Evolutionary conservation across 2,329 filamentous ascomycete species (phyloP).

Genomic region (Bipolaris cookei): DNA sequence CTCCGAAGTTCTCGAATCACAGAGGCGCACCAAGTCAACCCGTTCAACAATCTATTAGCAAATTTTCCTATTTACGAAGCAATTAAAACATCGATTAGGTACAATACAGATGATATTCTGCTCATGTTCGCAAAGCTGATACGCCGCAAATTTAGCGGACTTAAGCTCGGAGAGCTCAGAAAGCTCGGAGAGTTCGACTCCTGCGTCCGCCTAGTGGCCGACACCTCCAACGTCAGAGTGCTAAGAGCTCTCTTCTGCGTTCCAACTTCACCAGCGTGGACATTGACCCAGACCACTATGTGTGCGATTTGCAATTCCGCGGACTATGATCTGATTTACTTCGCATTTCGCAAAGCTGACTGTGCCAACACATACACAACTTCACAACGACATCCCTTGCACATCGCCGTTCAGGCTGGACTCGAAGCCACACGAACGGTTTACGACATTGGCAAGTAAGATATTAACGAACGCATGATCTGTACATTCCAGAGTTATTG

Average conservation of each 20-base stretch:
- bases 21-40: no score
- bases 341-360: not conserved
- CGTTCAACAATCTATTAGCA: no score
- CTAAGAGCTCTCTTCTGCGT: not conserved
- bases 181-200: not conserved
- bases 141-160: not conserved
- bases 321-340: not conserved
- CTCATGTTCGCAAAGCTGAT: not conserved
- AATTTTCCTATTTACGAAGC: not conserved
- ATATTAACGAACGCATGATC: not conserved
- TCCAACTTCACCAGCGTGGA: not conserved
- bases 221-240: not conserved
- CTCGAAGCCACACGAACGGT: not conserved
- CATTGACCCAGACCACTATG: not conserved
- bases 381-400: not conserved
- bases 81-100: not conserved
- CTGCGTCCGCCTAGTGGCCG: not conserved
- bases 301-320: not conserved
- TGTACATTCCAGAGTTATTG: no score
- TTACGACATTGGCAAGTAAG: not conserved
- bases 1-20: not conserved
- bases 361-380: not conserved
- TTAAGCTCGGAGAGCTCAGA: not conserved
- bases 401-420: not conserved
- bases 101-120: not conserved